A percentile compares a stretch with the other conserved stretches of the same genome.
These are phyloP conservation scores for Agastache rugosa DNA, from an alignment of 257 asterid genomes.

Conservation along the genomic window DNA sequence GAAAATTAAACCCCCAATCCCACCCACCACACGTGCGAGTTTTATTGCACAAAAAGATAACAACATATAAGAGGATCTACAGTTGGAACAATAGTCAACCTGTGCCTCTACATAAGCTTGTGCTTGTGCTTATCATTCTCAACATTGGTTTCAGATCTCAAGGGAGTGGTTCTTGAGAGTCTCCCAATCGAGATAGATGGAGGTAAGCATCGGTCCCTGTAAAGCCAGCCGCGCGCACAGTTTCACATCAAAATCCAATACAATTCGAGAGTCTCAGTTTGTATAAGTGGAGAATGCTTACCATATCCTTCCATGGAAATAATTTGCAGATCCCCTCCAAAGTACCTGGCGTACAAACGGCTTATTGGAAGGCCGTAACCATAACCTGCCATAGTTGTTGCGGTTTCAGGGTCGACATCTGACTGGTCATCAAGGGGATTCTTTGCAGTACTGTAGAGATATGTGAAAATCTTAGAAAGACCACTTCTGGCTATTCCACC, in stretches of 20 bases:
- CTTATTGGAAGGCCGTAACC: constrained; percentile 96
- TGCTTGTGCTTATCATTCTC: constrained; percentile 4
- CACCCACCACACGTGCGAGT: background rate
- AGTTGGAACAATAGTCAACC: background rate
- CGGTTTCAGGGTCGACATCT: constrained; percentile 68
- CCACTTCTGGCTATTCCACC: constrained; percentile 97
- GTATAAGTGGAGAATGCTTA: constrained; percentile 26
- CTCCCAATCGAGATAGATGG: constrained; percentile 67
- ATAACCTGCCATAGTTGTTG: constrained; percentile 86
- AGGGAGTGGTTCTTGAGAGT: constrained; percentile 63
- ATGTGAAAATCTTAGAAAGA: constrained; percentile 81
- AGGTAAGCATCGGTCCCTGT: constrained; percentile 70
- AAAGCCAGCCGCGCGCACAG: background rate
- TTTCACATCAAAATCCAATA: background rate
- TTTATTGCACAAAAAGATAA: background rate
- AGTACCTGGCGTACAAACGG: constrained; percentile 90
- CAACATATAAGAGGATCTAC: background rate
- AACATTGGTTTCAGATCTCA: constrained; percentile 29
- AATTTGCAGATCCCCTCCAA: constrained; percentile 93
- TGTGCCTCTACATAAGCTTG: constrained; percentile 2
- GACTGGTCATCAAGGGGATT: constrained; percentile 56
- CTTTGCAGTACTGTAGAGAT: constrained; percentile 90
- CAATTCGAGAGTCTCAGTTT: background rate
- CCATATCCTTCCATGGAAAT: constrained; percentile 99
- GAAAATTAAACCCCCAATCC: background rate